Evolutionary conservation across 148 eudicot species (phyloP), one percentile per base, ranked within the genome.

Genomic region (Cornus controversa): DNA sequence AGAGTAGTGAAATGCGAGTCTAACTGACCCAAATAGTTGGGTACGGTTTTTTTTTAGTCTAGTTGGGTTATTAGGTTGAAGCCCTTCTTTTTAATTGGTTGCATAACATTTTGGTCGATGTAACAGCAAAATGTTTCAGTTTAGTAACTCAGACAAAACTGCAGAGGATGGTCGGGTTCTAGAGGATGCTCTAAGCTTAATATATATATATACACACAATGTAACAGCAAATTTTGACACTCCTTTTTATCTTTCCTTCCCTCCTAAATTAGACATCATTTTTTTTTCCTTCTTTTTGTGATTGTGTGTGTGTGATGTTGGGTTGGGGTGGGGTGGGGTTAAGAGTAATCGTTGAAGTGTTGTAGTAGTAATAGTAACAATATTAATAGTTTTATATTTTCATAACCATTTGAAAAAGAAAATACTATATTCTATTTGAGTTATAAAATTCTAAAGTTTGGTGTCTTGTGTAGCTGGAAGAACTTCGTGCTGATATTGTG

Each of bases 401-500:
- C 64, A 60, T 60, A n/a, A 60, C 64, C 8, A 20, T 34, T 34
- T 42, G 16, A 0, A 28, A 13, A 22, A 22, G 10, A 2, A 18
- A 22, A 8, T 23, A 0, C 1, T 25, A 16, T 64, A 23, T 26
- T 67, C 11, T 2, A n/a, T 0, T 58, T 60, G 1, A 70, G 10
- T 75, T 45, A 14, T 64, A 18, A 27, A 22, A 34, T 77, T 13
- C 67, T 60, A 65, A 57, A 15, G 23, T 68, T 68, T 66, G 68
- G 36, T 66, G 22, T 71, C 83, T 75, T 77, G 34, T 86, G 66
- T 80, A 95, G 98, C 79, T 95, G 88, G 98, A 95, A 87, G 98
- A 95, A 88, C 94, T 95, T 13, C 97, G 98, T 45, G 96, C 96
- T 26, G 98, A 95, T 86, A 95, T 95, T 67, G 91, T 91, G 80